These are phyloP conservation scores for Phaeosphaeriaceae sp. DNA, from an alignment of 2,329 filamentous ascomycete species.

Conservation along the genomic window DNA sequence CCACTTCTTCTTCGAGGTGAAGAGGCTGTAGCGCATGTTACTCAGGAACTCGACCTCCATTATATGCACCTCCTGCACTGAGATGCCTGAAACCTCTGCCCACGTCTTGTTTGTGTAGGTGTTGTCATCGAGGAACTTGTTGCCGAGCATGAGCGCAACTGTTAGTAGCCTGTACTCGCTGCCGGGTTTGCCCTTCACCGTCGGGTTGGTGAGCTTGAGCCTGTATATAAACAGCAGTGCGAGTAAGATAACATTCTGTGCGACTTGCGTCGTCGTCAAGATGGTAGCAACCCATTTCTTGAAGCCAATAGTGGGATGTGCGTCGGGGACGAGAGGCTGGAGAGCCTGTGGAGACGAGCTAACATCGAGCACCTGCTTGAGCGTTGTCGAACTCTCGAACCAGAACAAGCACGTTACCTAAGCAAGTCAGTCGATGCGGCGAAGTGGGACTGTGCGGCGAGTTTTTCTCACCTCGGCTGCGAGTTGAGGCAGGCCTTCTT, in stretches of 20 bases:
- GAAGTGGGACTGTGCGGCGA: neutral
- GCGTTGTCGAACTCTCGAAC: constrained; percentile 87
- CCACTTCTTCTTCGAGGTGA: constrained; percentile 88
- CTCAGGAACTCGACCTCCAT: constrained; percentile 99
- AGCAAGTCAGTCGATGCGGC: constrained; percentile 12
- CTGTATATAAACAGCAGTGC: constrained; percentile 93
- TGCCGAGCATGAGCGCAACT: constrained; percentile 95
- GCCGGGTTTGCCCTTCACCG: constrained; percentile 86
- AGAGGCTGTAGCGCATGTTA: constrained; percentile 94
- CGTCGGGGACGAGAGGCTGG: constrained; percentile 70
- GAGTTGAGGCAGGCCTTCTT: constrained; percentile 49
- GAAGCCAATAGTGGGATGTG: constrained; percentile 79
- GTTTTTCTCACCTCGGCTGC: constrained; percentile 47
- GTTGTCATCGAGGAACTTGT: constrained; percentile 98
- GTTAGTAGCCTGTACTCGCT: constrained; percentile 94
- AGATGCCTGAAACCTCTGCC: constrained; percentile 95
- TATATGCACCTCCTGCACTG: constrained; percentile 93
- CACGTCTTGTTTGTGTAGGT: constrained; percentile 99
- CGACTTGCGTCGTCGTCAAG: constrained; percentile 92
- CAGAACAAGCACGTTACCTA: constrained; percentile 96
- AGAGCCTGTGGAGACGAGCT: constrained; percentile 52
- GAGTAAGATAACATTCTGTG: constrained; percentile 90
- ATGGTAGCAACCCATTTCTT: constrained; percentile 93
- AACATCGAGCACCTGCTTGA: constrained; percentile 75
- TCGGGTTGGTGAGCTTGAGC: constrained; percentile 87